Evolutionary conservation across 345 rosid genomes (phyloP).

Genomic region (Citrus unshiu): DNA sequence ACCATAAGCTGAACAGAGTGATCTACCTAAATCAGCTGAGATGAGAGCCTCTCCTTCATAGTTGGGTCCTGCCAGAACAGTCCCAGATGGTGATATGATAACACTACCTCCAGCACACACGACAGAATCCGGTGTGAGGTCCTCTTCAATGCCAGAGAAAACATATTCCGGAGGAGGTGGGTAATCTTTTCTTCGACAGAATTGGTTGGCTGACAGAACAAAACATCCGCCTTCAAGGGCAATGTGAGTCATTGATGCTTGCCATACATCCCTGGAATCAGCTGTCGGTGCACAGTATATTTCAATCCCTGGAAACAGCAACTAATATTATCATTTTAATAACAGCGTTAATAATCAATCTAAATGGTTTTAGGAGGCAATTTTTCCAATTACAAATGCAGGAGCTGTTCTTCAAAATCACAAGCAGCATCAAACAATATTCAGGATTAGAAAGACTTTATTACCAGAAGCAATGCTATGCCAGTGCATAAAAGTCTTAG

Average conservation of each 20-base stretch:
- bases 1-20: background rate
- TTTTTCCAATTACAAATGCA: no score
- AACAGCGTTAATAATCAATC: background rate
- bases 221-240: slow-evolving; percentile 97
- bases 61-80: slow-evolving; percentile 86
- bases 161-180: slow-evolving; percentile 86
- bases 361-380: background rate
- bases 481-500: background rate
- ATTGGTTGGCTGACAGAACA: slow-evolving; percentile 86
- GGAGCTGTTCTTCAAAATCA: background rate
- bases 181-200: slow-evolving; percentile 80
- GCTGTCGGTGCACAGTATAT: slow-evolving; percentile 98
- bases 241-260: slow-evolving; percentile 87
- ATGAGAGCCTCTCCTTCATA: slow-evolving; percentile 81
- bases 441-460: background rate
- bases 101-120: slow-evolving; percentile 95
- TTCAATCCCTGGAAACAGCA: slow-evolving; percentile 53
- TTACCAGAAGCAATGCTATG: background rate
- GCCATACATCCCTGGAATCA: slow-evolving; percentile 80
- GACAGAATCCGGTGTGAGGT: slow-evolving; percentile 66
- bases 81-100: slow-evolving; percentile 82
- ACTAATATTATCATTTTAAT: no score
- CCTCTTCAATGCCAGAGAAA: slow-evolving; percentile 67
- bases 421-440: background rate
- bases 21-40: slow-evolving; percentile 81